phyloP scores from a whole-genome alignment of 495 filamentous ascomycete genomes.

The Tuber calosporum region DNA sequence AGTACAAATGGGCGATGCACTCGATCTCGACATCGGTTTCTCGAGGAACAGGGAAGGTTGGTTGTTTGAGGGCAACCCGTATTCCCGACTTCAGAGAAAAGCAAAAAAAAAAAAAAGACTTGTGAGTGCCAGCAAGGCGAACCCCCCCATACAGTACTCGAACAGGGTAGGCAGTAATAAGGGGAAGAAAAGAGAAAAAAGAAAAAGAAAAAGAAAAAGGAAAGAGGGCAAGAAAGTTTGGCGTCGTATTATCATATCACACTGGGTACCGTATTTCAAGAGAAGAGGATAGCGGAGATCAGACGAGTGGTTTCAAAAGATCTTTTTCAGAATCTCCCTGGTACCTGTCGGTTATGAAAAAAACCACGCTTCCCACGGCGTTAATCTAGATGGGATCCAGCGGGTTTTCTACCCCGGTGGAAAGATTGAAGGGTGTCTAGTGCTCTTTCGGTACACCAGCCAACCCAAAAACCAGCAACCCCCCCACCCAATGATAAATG shows the following conservation, averaged over 20 bases:
- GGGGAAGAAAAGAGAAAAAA: neutral
- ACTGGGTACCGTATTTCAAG: too few species aligned
- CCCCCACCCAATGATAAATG: neutral
- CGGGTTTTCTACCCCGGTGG: neutral
- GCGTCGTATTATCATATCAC: neutral
- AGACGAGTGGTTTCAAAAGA: too few species aligned
- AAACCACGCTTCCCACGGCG: neutral
- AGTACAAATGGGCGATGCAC: neutral
- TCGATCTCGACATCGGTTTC: neutral
- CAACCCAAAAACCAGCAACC: neutral
- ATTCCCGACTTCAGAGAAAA: neutral
- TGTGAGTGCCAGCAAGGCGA: neutral
- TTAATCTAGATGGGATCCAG: neutral
- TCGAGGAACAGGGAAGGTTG: neutral
- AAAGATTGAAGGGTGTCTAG: neutral
- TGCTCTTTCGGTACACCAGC: neutral
- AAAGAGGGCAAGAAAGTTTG: neutral
- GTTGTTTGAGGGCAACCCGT: neutral
- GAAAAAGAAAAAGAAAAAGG: neutral
- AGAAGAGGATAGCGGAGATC: too few species aligned
- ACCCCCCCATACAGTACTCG: neutral
- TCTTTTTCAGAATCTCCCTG: neutral
- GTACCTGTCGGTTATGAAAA: neutral
- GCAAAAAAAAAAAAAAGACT: neutral
- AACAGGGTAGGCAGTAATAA: neutral